Percentiles rank a stretch among this genome's conserved stretches.
Evolutionary conservation across 495 filamentous ascomycete genomes (phyloP).

Genomic region (Aspergillus indologenus): DNA sequence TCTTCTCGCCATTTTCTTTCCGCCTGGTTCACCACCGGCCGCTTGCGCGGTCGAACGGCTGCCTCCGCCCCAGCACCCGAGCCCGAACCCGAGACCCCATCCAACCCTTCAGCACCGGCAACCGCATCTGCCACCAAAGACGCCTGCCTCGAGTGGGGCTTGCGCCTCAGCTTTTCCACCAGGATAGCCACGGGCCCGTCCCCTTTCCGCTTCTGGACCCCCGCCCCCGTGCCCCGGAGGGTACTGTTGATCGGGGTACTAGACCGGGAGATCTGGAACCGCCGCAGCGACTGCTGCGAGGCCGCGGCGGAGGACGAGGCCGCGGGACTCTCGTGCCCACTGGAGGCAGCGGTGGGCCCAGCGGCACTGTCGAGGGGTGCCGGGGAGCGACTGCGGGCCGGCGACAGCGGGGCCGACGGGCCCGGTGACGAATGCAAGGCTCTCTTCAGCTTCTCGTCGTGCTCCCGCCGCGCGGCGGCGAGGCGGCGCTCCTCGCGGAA

Average conservation of each 20-base stretch:
- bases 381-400: not conserved
- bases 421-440: conserved; percentile 25
- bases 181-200: conserved; percentile 39
- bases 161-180: conserved; percentile 41
- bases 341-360: conserved; percentile 8
- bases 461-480: conserved; percentile 29
- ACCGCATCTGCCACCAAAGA: conserved; percentile 40
- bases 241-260: conserved; percentile 25
- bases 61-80: conserved; percentile 2
- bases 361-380: not conserved
- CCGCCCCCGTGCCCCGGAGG: conserved; percentile 24
- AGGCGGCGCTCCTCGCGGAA: conserved; percentile 38
- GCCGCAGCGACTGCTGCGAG: conserved; percentile 33
- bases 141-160: conserved; percentile 39
- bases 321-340: conserved; percentile 15
- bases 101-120: conserved; percentile 14
- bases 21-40: conserved; percentile 45
- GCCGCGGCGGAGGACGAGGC: conserved; percentile 17
- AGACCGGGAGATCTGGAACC: conserved; percentile 43
- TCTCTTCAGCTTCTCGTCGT: conserved; percentile 29
- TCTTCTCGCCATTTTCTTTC: conserved; percentile 44
- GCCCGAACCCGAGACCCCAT: not conserved
- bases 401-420: not conserved
- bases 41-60: conserved; percentile 30
- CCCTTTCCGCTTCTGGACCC: conserved; percentile 40